A percentile compares a stretch with the other conserved stretches of the same genome.
These are phyloP conservation scores for Kickxella alabastrina DNA, from an alignment of 192 early-diverging fungal species.

Conservation along the genomic window DNA sequence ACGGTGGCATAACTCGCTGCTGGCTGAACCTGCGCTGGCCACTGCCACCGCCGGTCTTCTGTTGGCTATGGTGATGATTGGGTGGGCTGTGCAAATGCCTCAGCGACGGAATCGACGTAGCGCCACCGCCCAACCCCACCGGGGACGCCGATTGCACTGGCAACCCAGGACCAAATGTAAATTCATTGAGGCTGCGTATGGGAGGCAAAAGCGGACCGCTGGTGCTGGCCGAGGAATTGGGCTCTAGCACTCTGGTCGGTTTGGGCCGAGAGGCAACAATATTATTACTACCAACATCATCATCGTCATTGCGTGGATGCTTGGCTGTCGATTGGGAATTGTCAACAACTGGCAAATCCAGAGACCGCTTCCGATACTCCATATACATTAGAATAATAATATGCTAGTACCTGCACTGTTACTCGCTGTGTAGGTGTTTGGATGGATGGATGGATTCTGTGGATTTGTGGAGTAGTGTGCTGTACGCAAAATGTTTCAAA, in stretches of 20 bases:
- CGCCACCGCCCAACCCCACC: background rate
- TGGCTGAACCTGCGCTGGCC: no score
- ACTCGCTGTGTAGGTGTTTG: no score
- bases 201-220: constrained; percentile 24
- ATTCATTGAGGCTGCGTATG: constrained; percentile 31
- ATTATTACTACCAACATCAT: background rate
- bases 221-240: background rate
- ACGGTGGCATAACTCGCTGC: background rate
- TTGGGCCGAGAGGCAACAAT: background rate
- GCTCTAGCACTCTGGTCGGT: background rate
- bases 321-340: constrained; percentile 10
- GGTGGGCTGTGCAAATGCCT: background rate
- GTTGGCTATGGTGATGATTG: background rate
- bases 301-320: constrained; percentile 23
- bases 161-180: background rate
- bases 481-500: no score
- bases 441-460: no score
- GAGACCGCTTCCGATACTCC: constrained; percentile 47
- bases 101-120: constrained; percentile 4
- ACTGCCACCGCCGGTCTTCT: no score
- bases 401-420: no score
- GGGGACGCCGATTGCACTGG: background rate
- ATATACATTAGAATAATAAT: constrained; percentile 27
- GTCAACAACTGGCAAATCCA: constrained; percentile 32
- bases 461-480: no score